phyloP scores from a whole-genome alignment of 1,139 yeast species.

The Taphrina confusa region DNA sequence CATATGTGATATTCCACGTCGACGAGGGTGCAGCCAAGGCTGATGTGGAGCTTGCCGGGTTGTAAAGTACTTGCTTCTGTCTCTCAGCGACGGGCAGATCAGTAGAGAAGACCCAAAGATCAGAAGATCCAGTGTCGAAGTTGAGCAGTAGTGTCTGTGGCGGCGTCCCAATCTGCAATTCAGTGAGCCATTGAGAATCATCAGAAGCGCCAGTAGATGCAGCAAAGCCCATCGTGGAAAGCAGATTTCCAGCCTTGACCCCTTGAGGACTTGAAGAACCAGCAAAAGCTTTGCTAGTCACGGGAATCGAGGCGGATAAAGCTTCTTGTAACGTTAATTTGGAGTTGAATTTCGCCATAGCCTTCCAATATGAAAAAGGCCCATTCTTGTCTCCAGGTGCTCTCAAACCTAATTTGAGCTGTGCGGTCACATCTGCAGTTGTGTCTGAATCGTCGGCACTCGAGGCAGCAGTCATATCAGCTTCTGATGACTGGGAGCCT shows the following conservation, averaged over 20 bases:
- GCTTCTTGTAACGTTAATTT: conserved; percentile 22
- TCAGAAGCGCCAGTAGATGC: conserved; percentile 31
- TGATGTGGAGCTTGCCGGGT: conserved; percentile 45
- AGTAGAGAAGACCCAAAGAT: conserved; percentile 51
- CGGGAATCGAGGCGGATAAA: not conserved
- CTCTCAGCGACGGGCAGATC: conserved; percentile 41
- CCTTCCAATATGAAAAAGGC: conserved; percentile 9
- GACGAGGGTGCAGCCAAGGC: conserved; percentile 39
- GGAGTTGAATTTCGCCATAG: conserved; percentile 23
- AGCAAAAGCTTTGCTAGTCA: not conserved
- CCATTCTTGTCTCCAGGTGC: conserved; percentile 13
- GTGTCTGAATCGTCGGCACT: not conserved
- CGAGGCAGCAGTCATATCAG: not conserved
- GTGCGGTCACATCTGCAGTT: not conserved
- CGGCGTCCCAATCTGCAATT: conserved; percentile 49
- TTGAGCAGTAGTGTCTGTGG: conserved; percentile 45
- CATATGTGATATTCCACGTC: conserved; percentile 47
- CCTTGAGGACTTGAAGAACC: not conserved
- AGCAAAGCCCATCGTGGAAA: conserved; percentile 19
- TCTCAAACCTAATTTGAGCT: not conserved
- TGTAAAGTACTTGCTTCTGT: conserved; percentile 44
- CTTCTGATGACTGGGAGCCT: no score
- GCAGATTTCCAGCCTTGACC: not conserved
- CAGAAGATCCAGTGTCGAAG: conserved; percentile 53
- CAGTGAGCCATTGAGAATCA: conserved; percentile 33